Evolutionary conservation across 805 yeast genomes (phyloP), one percentile per base, ranked within the genome.

Genomic region (Candida anglica): DNA sequence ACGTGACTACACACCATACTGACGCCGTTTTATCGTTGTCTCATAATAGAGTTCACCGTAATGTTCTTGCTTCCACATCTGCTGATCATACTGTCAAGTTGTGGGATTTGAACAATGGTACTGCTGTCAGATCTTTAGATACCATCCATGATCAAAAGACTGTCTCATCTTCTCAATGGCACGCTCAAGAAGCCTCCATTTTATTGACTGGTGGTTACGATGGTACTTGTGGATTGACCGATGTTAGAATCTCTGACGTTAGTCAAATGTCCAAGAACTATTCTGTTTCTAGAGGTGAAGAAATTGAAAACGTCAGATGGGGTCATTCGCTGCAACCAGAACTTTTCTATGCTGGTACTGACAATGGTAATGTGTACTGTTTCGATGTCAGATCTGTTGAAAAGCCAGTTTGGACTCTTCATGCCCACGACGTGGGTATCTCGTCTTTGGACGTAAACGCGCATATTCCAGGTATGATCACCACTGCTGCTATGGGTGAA

Each of bases 371-470:
- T 50, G 77, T 93, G 17, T 86, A 86, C 65, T 82, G 91, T 41
- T 91, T 83, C 50, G 98, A 91, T 58, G 82, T 86, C 28, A 77
- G 96, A 57, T 65, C 63, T 32, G 75, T 69, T 24, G 72, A 70
- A 29, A 73, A 72, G 43, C 89, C 97, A 14, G 50, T 91, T 20
- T 93, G 98, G 98, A 86, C 95, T 2, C 69, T 93, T 47, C 96
- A 93, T 59, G 98, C 98, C 2, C 98, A 93, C 57, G 98, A 93
- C 62, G 76, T 95, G 2, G 97, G 95, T 41, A 82, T 93, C 41
- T 82, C 96, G 4, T 71, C 91, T 2, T 71, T 93, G 46, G 82
- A 81, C 45, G 72, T 81, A 23, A 89, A 86, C 61, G 53, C 56
- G 17, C 74, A 66, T 52, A 56, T 87, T 20, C 79, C 81, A 17